Percentiles rank a stretch among this genome's conserved stretches.
phyloP scores from a whole-genome alignment of 2,329 filamentous ascomycete genomes.

The Dothistroma pini region DNA sequence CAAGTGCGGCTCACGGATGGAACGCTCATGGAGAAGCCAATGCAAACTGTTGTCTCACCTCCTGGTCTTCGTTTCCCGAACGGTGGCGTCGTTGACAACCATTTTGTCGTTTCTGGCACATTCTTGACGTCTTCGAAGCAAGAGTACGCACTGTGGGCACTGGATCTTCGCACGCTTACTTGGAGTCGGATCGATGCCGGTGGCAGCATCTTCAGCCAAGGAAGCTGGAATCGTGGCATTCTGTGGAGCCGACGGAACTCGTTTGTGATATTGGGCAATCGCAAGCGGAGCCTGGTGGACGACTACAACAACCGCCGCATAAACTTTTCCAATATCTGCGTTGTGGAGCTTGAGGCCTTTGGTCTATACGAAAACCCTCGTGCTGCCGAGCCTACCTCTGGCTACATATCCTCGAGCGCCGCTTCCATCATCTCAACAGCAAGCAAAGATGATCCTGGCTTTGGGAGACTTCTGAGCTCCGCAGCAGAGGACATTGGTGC shows the following conservation, averaged over 20 bases:
- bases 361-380: conserved; percentile 95
- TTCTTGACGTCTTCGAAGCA: conserved; percentile 98
- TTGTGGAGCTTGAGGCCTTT: conserved; percentile 96
- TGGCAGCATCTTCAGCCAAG: conserved; percentile 89
- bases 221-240: conserved; percentile 95
- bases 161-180: conserved; percentile 80
- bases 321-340: conserved; percentile 94
- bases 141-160: conserved; percentile 94
- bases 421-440: conserved; percentile 38
- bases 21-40: conserved; percentile 76
- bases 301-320: conserved; percentile 98
- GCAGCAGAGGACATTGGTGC: conserved; percentile 84
- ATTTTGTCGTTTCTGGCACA: conserved; percentile 96
- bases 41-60: conserved; percentile 82
- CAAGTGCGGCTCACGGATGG: conserved; percentile 85
- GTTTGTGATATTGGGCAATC: conserved; percentile 91
- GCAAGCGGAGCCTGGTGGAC: conserved; percentile 89
- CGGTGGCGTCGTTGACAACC: conserved; percentile 88
- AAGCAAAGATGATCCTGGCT: conserved; percentile 54
- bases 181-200: conserved; percentile 97
- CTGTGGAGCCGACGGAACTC: conserved; percentile 91
- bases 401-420: conserved; percentile 79
- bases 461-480: conserved; percentile 70
- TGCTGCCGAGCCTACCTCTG: conserved; percentile 70
- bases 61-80: conserved; percentile 94